Evolutionary conservation across 768 basidiomycete genomes (phyloP).

Genomic region (Galerina sulciceps): DNA sequence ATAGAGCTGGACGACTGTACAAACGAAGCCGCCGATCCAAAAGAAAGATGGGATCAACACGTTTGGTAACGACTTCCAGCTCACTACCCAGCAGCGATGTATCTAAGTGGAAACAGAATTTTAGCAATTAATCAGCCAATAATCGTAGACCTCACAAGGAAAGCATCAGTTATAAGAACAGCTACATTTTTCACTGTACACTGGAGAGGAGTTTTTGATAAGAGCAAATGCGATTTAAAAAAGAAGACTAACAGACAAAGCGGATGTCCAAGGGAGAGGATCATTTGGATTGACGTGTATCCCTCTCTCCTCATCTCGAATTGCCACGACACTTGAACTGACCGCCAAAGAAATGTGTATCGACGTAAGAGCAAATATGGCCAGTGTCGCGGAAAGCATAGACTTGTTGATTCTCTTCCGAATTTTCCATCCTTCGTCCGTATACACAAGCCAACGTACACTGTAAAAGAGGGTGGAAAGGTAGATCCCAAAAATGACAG

Average conservation of each 20-base stretch:
- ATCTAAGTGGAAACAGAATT: not conserved
- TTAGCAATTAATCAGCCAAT: not conserved
- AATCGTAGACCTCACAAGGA: not conserved
- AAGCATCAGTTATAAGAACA: conserved; percentile 11
- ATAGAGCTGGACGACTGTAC: conserved; percentile 9
- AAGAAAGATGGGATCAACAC: conserved; percentile 3
- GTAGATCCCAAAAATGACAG: conserved; percentile 9
- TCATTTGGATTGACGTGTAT: not conserved
- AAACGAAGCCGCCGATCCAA: conserved; percentile 8
- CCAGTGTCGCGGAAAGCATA: conserved; percentile 1
- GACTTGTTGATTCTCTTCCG: conserved; percentile 4
- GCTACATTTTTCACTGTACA: conserved; percentile 7
- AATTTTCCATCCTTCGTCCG: conserved; percentile 11
- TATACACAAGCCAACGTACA: conserved; percentile 12
- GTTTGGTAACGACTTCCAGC: not conserved
- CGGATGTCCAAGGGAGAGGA: conserved; percentile 6
- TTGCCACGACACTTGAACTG: not conserved
- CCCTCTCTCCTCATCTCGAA: not conserved
- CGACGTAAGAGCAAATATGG: not conserved
- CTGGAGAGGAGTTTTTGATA: not conserved
- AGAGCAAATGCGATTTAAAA: not conserved
- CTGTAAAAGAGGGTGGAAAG: conserved; percentile 6
- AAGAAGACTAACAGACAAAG: conserved; percentile 1
- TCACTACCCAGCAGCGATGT: conserved; percentile 9
- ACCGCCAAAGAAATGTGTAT: conserved; percentile 7